Percentiles rank a stretch among this genome's conserved stretches.
Evolutionary conservation across 352 stramenopile genomes (phyloP).

Genomic region (Globisporangium takayamanum): DNA sequence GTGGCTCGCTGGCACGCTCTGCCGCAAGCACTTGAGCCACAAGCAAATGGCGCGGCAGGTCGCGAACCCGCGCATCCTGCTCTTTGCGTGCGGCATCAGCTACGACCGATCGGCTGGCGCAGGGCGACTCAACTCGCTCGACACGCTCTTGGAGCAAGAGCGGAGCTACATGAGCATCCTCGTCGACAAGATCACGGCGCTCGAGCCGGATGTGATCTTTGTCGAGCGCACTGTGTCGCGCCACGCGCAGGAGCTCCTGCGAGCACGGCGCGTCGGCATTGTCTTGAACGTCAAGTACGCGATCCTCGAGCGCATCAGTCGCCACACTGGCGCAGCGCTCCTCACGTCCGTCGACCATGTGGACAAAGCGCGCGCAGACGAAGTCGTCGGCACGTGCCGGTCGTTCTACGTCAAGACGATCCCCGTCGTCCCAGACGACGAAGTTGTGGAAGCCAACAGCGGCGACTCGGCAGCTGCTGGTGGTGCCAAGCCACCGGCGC

Average conservation of each 20-base stretch:
- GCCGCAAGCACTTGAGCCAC: slow-evolving; percentile 95
- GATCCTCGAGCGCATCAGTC: slow-evolving; percentile 89
- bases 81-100: slow-evolving; percentile 94
- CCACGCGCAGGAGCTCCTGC: slow-evolving; percentile 91
- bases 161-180: slow-evolving; percentile 96
- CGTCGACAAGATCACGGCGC: slow-evolving; percentile 93
- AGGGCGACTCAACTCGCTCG: slow-evolving; percentile 89
- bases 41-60: slow-evolving; percentile 94
- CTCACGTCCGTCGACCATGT: slow-evolving; percentile 93
- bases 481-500: not conserved
- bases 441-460: slow-evolving; percentile 11
- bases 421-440: slow-evolving; percentile 34
- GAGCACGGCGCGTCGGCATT: slow-evolving; percentile 87
- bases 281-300: slow-evolving; percentile 93
- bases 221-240: slow-evolving; percentile 87
- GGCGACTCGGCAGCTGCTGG: slow-evolving; percentile 12
- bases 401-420: slow-evolving; percentile 69
- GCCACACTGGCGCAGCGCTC: slow-evolving; percentile 91
- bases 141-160: slow-evolving; percentile 95
- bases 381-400: slow-evolving; percentile 58
- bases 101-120: slow-evolving; percentile 88
- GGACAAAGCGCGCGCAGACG: slow-evolving; percentile 32
- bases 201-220: slow-evolving; percentile 95
- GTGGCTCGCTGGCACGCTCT: slow-evolving; percentile 94
- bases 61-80: slow-evolving; percentile 95